phyloP scores from a whole-genome alignment of 768 basidiomycete species.

The Tubosaeta sp. region DNA sequence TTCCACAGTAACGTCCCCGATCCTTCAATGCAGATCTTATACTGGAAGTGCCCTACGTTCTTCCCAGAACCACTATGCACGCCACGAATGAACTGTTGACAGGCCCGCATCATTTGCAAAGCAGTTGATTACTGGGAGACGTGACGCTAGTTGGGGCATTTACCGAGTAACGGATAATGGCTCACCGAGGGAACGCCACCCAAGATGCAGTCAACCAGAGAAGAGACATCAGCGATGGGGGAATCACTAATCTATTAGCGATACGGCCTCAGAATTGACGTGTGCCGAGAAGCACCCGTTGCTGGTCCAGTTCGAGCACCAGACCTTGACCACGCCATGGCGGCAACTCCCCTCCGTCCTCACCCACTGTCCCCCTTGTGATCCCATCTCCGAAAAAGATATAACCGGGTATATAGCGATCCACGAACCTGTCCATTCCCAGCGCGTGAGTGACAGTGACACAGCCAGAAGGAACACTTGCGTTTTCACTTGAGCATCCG shows the following conservation, averaged over 20 bases:
- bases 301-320: slow-evolving; percentile 49
- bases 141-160: neutral
- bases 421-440: slow-evolving; percentile 60
- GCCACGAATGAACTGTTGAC: neutral
- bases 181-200: too few species aligned
- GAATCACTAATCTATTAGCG: neutral
- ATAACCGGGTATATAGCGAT: slow-evolving; percentile 93
- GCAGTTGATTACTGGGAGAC: neutral
- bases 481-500: slow-evolving; percentile 69
- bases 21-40: too few species aligned
- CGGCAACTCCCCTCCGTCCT: slow-evolving; percentile 17
- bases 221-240: neutral
- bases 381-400: slow-evolving; percentile 76
- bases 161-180: too few species aligned
- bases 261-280: slow-evolving; percentile 35
- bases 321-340: slow-evolving; percentile 50
- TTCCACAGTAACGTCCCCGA: too few species aligned
- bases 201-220: neutral
- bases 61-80: neutral
- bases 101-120: neutral
- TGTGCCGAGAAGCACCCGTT: slow-evolving; percentile 43
- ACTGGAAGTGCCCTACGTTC: too few species aligned
- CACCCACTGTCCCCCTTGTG: slow-evolving; percentile 25
- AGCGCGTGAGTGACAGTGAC: neutral
- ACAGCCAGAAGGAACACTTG: slow-evolving; percentile 20